Percentiles rank a stretch among this genome's conserved stretches.
These are phyloP conservation scores for Penicillium sp. DNA, from an alignment of 2,329 filamentous ascomycete species.

Conservation along the genomic window DNA sequence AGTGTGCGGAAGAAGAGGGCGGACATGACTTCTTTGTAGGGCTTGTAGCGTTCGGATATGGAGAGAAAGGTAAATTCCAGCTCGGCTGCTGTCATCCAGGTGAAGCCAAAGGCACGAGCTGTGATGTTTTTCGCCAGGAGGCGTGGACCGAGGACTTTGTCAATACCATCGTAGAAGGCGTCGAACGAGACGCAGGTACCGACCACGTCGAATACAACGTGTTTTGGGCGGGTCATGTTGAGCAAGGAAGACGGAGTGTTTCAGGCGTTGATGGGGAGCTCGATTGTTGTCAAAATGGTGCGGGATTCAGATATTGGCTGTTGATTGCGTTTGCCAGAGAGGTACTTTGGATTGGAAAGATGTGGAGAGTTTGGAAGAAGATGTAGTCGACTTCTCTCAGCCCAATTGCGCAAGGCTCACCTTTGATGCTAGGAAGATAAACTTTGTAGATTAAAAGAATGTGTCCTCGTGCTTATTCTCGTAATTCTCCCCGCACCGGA, in stretches of 20 bases:
- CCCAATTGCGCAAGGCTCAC: not conserved
- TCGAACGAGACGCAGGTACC: constrained; percentile 51
- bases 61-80: constrained; percentile 51
- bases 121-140: constrained; percentile 39
- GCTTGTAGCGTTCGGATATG: constrained; percentile 44
- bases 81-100: constrained; percentile 49
- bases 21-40: constrained; percentile 44
- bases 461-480: not conserved
- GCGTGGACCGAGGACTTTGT: constrained; percentile 39
- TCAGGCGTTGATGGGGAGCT: not conserved
- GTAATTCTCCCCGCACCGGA: not conserved
- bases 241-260: not conserved
- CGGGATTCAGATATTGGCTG: not conserved
- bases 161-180: constrained; percentile 44
- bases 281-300: not conserved
- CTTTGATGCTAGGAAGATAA: not conserved
- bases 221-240: constrained; percentile 32
- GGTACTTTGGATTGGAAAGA: not conserved
- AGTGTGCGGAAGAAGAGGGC: constrained; percentile 50
- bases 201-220: constrained; percentile 57
- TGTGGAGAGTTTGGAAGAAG: not conserved
- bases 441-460: not conserved
- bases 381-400: not conserved
- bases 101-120: constrained; percentile 44
- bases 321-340: not conserved